phyloP scores from a whole-genome alignment of 345 rosid genomes.

The Streptanthus diversifolius region DNA sequence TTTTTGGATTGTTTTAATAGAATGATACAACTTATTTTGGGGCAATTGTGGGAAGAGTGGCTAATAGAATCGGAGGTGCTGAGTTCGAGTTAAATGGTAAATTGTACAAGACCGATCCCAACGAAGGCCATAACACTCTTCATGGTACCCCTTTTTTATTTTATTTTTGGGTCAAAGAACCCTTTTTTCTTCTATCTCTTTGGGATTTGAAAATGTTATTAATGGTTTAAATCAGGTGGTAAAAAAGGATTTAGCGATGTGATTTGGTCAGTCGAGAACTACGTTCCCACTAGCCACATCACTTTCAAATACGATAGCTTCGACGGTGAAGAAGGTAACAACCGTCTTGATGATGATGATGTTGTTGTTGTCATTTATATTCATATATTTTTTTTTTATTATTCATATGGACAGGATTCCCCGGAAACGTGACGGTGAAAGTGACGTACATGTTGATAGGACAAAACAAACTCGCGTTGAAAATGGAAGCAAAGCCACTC shows the following conservation, averaged over 20 bases:
- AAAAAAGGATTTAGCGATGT: conserved; percentile 62
- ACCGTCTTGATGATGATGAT: no score
- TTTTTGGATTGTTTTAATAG: conserved; percentile 29
- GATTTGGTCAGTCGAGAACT: conserved; percentile 52
- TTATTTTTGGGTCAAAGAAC: no score
- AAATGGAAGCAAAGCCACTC: conserved; percentile 55
- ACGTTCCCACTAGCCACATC: conserved; percentile 39
- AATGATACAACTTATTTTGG: conserved; percentile 75
- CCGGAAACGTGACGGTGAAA: conserved; percentile 54
- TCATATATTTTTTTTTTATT: no score
- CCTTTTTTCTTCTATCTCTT: no score
- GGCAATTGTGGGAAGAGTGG: conserved; percentile 78
- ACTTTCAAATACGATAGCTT: conserved; percentile 59
- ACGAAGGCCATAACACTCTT: conserved; percentile 72
- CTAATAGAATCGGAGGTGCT: conserved; percentile 72
- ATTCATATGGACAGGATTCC: conserved; percentile 74
- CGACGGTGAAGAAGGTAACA: conserved; percentile 76
- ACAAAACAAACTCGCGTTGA: conserved; percentile 46
- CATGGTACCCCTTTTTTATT: conserved; percentile 46
- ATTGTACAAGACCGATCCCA: conserved; percentile 46
- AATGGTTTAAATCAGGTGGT: conserved; percentile 49
- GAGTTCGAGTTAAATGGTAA: conserved; percentile 58
- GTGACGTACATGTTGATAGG: conserved; percentile 62
- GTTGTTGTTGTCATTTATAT: no score
- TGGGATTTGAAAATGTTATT: no score